Evolutionary conservation across 345 rosid species (phyloP).

Genomic region (Raphanus raphanistrum): DNA sequence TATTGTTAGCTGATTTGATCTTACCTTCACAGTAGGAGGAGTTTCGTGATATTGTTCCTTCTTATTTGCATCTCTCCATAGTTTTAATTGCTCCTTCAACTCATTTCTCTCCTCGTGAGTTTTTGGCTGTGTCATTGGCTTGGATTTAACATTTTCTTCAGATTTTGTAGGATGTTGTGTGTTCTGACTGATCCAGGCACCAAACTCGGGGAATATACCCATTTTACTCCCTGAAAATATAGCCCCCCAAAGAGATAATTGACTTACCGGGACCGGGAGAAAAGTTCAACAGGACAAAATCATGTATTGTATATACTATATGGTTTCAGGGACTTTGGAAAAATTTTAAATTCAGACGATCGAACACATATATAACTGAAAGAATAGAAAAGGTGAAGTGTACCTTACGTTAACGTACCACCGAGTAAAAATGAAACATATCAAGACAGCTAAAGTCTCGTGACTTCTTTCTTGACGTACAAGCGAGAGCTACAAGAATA

Average conservation of each 20-base stretch:
- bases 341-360: not conserved
- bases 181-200: slow-evolving; percentile 9
- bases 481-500: not conserved
- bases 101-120: slow-evolving; percentile 32
- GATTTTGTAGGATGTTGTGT: slow-evolving; percentile 36
- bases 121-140: slow-evolving; percentile 1
- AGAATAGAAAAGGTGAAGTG: not conserved
- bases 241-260: not conserved
- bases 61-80: slow-evolving; percentile 60
- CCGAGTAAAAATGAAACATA: not conserved
- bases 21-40: slow-evolving; percentile 59
- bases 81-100: slow-evolving; percentile 54
- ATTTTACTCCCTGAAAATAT: not conserved
- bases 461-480: slow-evolving; percentile 22
- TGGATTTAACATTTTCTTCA: slow-evolving; percentile 30
- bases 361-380: not conserved
- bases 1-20: not conserved
- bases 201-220: not conserved
- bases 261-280: not conserved
- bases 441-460: not conserved
- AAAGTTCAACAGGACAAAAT: not conserved
- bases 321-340: not conserved
- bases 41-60: slow-evolving; percentile 57
- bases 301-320: not conserved
- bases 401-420: slow-evolving; percentile 12